A percentile compares a stretch with the other conserved stretches of the same genome.
Evolutionary conservation across 169 alveolate genomes (phyloP).

Genomic region (Perkinsus chesapeaki): DNA sequence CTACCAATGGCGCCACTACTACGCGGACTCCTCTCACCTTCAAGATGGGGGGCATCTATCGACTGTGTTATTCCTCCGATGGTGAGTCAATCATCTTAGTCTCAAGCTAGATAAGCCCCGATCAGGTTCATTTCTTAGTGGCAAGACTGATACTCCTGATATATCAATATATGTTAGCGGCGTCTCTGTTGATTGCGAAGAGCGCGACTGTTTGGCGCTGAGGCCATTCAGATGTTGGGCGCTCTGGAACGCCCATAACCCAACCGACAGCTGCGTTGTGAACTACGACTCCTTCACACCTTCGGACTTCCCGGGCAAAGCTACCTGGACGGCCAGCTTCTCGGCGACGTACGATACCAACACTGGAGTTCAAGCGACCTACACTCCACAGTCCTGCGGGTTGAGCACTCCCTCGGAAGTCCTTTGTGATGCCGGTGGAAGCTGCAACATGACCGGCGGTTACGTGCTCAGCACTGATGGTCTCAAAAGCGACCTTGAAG

Average conservation of each 20-base stretch:
- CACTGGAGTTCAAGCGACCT: background rate
- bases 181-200: background rate
- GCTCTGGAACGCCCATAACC: background rate
- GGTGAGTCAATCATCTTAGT: background rate
- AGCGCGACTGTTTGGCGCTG: background rate
- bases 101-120: background rate
- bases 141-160: background rate
- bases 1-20: background rate
- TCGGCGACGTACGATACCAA: background rate
- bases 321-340: background rate
- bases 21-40: background rate
- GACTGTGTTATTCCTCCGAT: constrained; percentile 5
- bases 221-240: background rate
- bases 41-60: constrained; percentile 15
- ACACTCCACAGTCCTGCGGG: background rate
- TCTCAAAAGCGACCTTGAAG: background rate
- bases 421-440: background rate
- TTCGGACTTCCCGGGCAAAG: background rate
- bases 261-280: background rate
- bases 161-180: background rate
- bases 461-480: background rate
- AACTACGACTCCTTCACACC: background rate
- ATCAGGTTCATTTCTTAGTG: background rate
- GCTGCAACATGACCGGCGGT: background rate
- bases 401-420: background rate